These are phyloP conservation scores for Chlorella vulgaris DNA, from an alignment of 139 green algal genomes.

Conservation along the genomic window DNA sequence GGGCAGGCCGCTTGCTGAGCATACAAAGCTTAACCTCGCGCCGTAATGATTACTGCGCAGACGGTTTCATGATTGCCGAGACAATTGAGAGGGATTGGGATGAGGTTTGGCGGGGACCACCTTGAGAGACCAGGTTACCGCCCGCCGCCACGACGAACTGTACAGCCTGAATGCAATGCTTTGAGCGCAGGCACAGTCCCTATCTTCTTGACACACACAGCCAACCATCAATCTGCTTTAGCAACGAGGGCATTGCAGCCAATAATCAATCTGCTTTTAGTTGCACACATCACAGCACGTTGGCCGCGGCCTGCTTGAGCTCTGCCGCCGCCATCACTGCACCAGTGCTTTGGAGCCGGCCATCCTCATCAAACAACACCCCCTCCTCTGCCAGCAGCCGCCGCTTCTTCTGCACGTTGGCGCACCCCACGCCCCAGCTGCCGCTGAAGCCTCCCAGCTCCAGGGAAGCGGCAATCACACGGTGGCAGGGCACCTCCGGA, in stretches of 20 bases:
- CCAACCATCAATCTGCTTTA: background rate
- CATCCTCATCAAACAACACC: constrained; percentile 51
- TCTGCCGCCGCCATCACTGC: constrained; percentile 3
- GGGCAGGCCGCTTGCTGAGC: too few relatives aligned
- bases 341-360: background rate
- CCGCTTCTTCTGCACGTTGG: constrained; percentile 59
- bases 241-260: too few relatives aligned
- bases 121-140: too few relatives aligned
- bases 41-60: too few relatives aligned
- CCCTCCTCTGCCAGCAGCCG: constrained; percentile 63
- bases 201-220: background rate
- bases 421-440: constrained; percentile 46
- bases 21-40: too few relatives aligned
- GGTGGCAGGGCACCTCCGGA: constrained; percentile 78
- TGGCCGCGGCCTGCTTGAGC: background rate
- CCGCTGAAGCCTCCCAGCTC: constrained; percentile 81
- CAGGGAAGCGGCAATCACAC: constrained; percentile 68
- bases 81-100: too few relatives aligned
- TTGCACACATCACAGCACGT: background rate
- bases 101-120: too few relatives aligned
- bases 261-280: background rate
- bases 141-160: too few relatives aligned
- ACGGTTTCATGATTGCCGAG: too few relatives aligned
- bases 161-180: background rate
- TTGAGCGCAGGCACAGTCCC: background rate